Base-by-base conservation (phyloP, 2,329 filamentous ascomycete genomes). In the Fusarium solani-melongenae region DNA sequence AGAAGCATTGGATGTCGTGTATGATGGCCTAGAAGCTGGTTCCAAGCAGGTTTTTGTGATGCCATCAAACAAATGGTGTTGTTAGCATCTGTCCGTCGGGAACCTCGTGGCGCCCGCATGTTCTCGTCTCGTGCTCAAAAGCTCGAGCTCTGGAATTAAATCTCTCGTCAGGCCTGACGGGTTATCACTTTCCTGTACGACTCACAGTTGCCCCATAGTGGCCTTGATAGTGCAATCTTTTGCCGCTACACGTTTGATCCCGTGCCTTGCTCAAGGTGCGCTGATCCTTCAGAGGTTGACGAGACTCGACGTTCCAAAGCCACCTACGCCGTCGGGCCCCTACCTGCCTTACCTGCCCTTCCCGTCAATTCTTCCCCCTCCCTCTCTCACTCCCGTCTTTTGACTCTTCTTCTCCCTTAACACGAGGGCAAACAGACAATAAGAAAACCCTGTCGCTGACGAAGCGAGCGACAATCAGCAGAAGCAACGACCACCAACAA, bases 181-280 rank as follows among this genome's bases (percentile, higher is more conserved):
- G 64, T 64, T 44, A 29, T 36, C 31, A 24, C 38, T 62, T 58
- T 64, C 49, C 64, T 69, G 64, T 74, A 56, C 67, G 53, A 71
- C 69, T 70, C 67, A 67, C 33, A 64, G 73, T 59, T 68, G 70
- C 71, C 71, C 71, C 70, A 68, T 73, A 71, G 57, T 53, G 63
- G 67, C 70, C 71, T 73, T 64, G 60, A 62, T 71, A 73, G 62
- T 72, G 66, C 70, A 70, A 63, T 71, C 67, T 51, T 46, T 70
- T 44, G 67, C 67, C 60, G 62, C 71, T 71, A 41, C 64, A 65
- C 57, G 46, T 51, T 71, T 74, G 71, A 68, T 71, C 71, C 71
- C 71, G 71, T 73, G 72, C 72, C 72, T 75, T 74, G 72, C 51
- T 74, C 61, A 60, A 73, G 66, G 72, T 74, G 72, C 66, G 72